Percentiles rank a stretch among this genome's conserved stretches.
Conservation (phyloP, 2,329 filamentous ascomycete genomes). For the Aureobasidium sp. region DNA sequence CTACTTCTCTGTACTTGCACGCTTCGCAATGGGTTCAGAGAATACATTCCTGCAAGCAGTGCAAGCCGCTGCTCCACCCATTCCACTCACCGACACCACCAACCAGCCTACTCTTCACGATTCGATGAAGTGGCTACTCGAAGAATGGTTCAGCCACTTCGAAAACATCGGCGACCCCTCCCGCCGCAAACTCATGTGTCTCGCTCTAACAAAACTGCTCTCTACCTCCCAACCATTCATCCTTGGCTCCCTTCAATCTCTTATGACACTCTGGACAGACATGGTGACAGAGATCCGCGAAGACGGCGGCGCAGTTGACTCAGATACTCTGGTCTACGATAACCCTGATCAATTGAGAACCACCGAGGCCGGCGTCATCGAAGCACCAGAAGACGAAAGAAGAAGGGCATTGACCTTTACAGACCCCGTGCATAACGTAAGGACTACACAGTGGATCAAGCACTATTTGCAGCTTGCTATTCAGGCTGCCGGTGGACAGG, state of each 20-base stretch:
- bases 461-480: constrained; percentile 53
- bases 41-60: constrained; percentile 52
- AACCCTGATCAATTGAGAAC: constrained; percentile 18
- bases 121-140: constrained; percentile 40
- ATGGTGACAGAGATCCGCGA: constrained; percentile 59
- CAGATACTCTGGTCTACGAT: constrained; percentile 34
- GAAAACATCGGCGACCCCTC: constrained; percentile 58
- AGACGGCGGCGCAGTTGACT: constrained; percentile 37
- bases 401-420: constrained; percentile 43
- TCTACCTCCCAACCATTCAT: constrained; percentile 49
- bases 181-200: constrained; percentile 61
- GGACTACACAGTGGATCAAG: constrained; percentile 55
- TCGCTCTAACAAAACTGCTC: constrained; percentile 63
- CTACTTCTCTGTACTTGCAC: constrained; percentile 74
- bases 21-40: constrained; percentile 67
- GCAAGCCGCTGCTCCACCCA: constrained; percentile 23
- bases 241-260: constrained; percentile 51
- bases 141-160: constrained; percentile 59
- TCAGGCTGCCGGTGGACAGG: constrained; percentile 50
- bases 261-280: constrained; percentile 67
- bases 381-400: constrained; percentile 37
- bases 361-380: constrained; percentile 16
- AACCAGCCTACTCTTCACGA: constrained; percentile 20
- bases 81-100: constrained; percentile 10
- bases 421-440: constrained; percentile 61